These are phyloP conservation scores for Verticillium nonalfalfae DNA, from an alignment of 2,329 filamentous ascomycete species.

Conservation along the genomic window DNA sequence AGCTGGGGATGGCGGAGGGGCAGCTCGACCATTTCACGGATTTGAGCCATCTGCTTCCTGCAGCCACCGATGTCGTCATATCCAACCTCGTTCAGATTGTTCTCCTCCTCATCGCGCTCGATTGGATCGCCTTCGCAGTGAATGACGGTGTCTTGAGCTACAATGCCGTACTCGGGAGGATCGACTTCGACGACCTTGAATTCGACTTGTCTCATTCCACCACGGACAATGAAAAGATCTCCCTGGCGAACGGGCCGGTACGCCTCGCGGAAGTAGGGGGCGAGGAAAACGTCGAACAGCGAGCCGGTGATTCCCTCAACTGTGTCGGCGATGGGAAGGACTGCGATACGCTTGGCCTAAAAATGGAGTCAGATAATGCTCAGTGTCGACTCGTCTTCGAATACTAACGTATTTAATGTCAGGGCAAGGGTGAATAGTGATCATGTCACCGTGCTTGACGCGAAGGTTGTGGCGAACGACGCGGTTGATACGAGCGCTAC, in stretches of 20 bases:
- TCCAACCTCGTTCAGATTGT: conserved; percentile 97
- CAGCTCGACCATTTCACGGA: conserved; percentile 96
- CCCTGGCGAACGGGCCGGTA: conserved; percentile 97
- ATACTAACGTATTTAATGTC: conserved; percentile 98
- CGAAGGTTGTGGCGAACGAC: conserved; percentile 97
- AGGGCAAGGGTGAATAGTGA: conserved; percentile 94
- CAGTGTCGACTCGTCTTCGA: neutral
- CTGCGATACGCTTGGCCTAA: conserved; percentile 96
- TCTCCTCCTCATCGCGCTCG: conserved; percentile 97
- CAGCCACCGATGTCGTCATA: conserved; percentile 99
- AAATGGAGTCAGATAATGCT: conserved; percentile 3
- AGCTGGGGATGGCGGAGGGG: conserved; percentile 95
- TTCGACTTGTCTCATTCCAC: conserved; percentile 98
- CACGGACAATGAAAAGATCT: conserved; percentile 93
- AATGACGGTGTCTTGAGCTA: conserved; percentile 97
- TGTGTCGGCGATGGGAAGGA: conserved; percentile 96
- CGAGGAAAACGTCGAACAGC: conserved; percentile 97
- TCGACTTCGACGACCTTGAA: conserved; percentile 99
- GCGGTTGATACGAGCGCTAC: conserved; percentile 94
- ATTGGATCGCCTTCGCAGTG: conserved; percentile 97
- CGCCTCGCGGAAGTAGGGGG: conserved; percentile 98
- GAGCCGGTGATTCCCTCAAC: conserved; percentile 97
- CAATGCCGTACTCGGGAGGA: conserved; percentile 96
- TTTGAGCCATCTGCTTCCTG: conserved; percentile 99
- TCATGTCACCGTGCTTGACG: conserved; percentile 96